Conservation (phyloP, 805 yeast species). For the Saccharomycopsis schoenii region DNA sequence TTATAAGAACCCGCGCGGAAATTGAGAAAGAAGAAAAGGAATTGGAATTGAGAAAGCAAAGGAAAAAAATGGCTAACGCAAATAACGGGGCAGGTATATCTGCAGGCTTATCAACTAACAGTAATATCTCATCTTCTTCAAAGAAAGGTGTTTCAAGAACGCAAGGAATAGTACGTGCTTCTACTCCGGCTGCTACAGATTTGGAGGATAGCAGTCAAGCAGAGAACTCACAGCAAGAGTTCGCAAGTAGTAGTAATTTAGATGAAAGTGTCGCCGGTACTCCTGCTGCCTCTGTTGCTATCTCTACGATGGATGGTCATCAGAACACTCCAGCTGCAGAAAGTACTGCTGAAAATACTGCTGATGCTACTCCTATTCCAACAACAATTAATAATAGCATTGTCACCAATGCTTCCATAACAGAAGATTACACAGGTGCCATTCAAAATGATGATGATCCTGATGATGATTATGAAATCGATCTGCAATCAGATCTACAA, state of each 20-base stretch:
- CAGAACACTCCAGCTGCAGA: not conserved
- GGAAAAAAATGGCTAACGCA: not conserved
- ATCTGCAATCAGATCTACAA: not conserved
- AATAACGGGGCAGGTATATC: not conserved
- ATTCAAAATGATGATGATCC: not conserved
- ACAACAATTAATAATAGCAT: not conserved
- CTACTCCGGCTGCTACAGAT: not conserved
- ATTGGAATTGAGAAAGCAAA: constrained; percentile 21
- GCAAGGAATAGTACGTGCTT: constrained; percentile 4
- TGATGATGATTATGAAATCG: not conserved
- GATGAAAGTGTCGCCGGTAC: not conserved
- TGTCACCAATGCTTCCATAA: not conserved
- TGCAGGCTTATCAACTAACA: constrained; percentile 23
- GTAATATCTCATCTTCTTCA: constrained; percentile 20
- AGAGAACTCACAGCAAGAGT: not conserved
- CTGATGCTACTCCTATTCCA: constrained; percentile 5
- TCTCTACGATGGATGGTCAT: not conserved
- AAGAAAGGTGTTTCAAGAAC: constrained; percentile 32
- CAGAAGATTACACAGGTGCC: constrained; percentile 1
- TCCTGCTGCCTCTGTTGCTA: not conserved
- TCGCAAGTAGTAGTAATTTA: not conserved
- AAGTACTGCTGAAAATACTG: not conserved
- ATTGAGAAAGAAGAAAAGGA: constrained; percentile 56
- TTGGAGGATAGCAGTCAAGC: not conserved
- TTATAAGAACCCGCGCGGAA: constrained; percentile 61